Conservation (phyloP, 768 basidiomycete species). For the Tulasnella sp. region DNA sequence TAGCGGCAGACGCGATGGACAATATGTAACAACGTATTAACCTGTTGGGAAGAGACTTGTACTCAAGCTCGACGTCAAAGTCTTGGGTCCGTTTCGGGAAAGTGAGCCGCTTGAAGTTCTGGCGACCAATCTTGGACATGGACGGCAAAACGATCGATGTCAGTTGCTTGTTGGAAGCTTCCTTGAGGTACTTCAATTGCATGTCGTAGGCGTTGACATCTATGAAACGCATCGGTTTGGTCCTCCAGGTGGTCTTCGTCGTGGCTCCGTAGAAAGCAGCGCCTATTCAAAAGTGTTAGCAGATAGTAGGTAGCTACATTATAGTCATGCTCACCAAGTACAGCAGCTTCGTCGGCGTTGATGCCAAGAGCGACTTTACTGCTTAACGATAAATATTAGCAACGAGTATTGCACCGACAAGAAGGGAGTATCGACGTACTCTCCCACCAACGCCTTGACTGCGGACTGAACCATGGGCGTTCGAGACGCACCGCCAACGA, state of each 20-base stretch:
- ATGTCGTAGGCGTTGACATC: constrained; percentile 71
- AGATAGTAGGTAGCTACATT: not conserved
- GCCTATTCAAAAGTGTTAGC: constrained; percentile 32
- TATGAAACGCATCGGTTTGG: constrained; percentile 81
- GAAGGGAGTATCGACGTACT: constrained; percentile 39
- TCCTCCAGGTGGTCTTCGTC: constrained; percentile 75
- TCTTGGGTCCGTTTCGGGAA: constrained; percentile 74
- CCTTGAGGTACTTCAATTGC: constrained; percentile 68
- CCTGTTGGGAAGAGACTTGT: constrained; percentile 58
- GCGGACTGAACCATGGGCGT: constrained; percentile 88
- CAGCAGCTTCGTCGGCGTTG: constrained; percentile 93
- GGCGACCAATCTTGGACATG: constrained; percentile 67
- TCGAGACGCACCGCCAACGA: constrained; percentile 86
- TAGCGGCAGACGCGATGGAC: not conserved
- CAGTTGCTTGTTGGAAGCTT: constrained; percentile 54
- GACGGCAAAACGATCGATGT: constrained; percentile 68
- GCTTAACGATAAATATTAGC: constrained; percentile 31
- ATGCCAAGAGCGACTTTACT: constrained; percentile 89
- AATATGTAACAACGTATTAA: constrained; percentile 34
- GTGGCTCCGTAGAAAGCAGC: constrained; percentile 89
- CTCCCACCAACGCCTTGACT: constrained; percentile 67
- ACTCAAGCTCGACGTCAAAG: constrained; percentile 68
- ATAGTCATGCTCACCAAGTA: constrained; percentile 49
- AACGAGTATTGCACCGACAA: not conserved
- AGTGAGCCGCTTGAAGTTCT: constrained; percentile 62